These are phyloP conservation scores for Phytophthora sp. DNA, from an alignment of 352 stramenopile species.

Conservation along the genomic window DNA sequence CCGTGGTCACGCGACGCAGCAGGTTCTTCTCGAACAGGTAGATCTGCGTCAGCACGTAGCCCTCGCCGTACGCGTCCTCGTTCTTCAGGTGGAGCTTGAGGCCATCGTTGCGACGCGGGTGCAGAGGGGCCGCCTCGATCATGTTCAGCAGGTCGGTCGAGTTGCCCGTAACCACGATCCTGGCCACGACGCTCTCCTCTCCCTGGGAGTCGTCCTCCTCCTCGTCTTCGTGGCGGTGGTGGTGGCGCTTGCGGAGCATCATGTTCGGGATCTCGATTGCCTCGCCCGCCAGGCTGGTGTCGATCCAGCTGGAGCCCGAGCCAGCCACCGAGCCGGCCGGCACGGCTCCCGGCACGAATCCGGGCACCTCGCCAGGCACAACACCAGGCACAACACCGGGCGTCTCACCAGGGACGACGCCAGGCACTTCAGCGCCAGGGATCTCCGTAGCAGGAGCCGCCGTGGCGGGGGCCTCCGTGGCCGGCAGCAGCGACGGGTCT, in stretches of 20 bases:
- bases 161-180: conserved; percentile 62
- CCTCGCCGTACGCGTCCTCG: conserved; percentile 48
- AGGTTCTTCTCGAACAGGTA: conserved; percentile 53
- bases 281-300: conserved; percentile 17
- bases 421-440: conserved; percentile 3
- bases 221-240: conserved; percentile 21
- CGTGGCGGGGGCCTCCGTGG: conserved; percentile 11
- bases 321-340: conserved; percentile 4
- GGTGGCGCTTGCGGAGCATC: conserved; percentile 42
- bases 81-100: conserved; percentile 65
- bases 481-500: conserved; percentile 37
- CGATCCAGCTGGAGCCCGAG: conserved; percentile 9
- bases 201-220: conserved; percentile 13
- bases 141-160: conserved; percentile 56
- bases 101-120: conserved; percentile 45
- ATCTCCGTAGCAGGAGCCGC: conserved; percentile 8
- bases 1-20: conserved; percentile 42
- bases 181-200: conserved; percentile 46
- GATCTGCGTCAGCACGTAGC: conserved; percentile 64
- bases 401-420: conserved; percentile 11
- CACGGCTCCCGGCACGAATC: background rate
- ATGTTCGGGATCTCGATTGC: conserved; percentile 42
- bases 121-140: conserved; percentile 48
- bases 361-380: conserved; percentile 6
- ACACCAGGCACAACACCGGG: conserved; percentile 22